Evolutionary conservation across 2,329 filamentous ascomycete genomes (phyloP).

Genomic region (Dactylellina drechsleri): DNA sequence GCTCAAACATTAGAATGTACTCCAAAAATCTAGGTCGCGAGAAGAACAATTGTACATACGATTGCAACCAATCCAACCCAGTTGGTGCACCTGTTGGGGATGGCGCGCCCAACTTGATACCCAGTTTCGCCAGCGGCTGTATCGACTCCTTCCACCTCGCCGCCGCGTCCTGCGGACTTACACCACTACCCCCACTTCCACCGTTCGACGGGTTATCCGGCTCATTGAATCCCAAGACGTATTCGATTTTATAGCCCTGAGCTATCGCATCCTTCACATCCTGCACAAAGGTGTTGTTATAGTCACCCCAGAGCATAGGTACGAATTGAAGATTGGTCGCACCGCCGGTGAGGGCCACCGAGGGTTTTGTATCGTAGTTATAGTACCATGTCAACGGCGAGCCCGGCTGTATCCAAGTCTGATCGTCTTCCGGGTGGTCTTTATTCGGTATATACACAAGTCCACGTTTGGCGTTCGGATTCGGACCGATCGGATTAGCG

Average conservation of each 20-base stretch:
- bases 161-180: constrained; percentile 72
- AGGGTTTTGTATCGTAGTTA: constrained; percentile 74
- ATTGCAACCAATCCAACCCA: constrained; percentile 74
- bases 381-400: constrained; percentile 83
- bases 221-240: constrained; percentile 82
- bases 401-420: constrained; percentile 70
- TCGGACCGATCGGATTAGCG: constrained; percentile 48
- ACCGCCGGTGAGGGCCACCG: constrained; percentile 65
- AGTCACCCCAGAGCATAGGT: constrained; percentile 80
- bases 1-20: neutral
- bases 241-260: constrained; percentile 67
- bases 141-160: constrained; percentile 76
- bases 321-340: constrained; percentile 76
- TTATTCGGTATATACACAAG: constrained; percentile 74
- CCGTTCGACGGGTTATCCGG: constrained; percentile 69
- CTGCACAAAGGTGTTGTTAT: constrained; percentile 71
- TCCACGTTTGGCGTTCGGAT: constrained; percentile 71
- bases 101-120: constrained; percentile 76
- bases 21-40: neutral
- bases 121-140: constrained; percentile 72
- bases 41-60: constrained; percentile 64
- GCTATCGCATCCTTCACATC: constrained; percentile 69
- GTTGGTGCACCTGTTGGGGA: constrained; percentile 72
- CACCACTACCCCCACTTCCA: constrained; percentile 70
- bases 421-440: constrained; percentile 70